Base-by-base conservation (phyloP, 2,329 filamentous ascomycete genomes). In the Dissoconium aciculare region DNA sequence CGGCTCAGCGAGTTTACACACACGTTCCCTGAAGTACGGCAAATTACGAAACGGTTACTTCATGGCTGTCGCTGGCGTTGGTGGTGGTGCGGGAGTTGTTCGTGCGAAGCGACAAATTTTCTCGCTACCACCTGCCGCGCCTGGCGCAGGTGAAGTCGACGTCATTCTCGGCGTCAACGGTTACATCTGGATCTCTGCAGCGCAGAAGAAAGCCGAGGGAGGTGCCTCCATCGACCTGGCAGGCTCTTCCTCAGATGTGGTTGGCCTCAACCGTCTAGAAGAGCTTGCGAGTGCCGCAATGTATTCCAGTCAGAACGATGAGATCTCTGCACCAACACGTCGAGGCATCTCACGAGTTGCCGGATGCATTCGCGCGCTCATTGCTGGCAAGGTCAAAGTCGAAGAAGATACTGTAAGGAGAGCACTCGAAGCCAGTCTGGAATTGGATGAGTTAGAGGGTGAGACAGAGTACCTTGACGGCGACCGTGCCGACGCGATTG, bases 11-110 rank as follows among this genome's bases (percentile, higher is more conserved):
- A 77, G 76, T 35, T 63, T 98, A 50, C 89, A 98, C 60, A 95
- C 89, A 5, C 73, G 89, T 37, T 80, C 73, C 41, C 60, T 95
- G 50, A 85, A 87, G 53, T 98, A 95, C 58, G 89, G 89, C 26
- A 98, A 98, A 62, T 64, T 98, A 47, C 67, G 87, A 30, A 98
- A 98, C 56, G 89, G 89, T 3, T 67, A 91, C 3, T 95, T 98
- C 51, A 68, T 89, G 32, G 71, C 74, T 29, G 79, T 95, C 2
- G 69, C 69, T 5, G 85, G 85, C 1, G 77, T 78, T 0, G 85
- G 85, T 0, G 80, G 84, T 5, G 54, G 66, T 4, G 76, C 75
- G 3, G 84, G 85, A 26, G 84, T 95, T 2, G 82, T 92, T 16
- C 65, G 89, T 31, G 73, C 76, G 14, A 71, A 87, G 45, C 64